Percentiles rank a stretch among this genome's conserved stretches.
Evolutionary conservation across 352 stramenopile genomes (phyloP).

Genomic region (Phytophthora crassamura): DNA sequence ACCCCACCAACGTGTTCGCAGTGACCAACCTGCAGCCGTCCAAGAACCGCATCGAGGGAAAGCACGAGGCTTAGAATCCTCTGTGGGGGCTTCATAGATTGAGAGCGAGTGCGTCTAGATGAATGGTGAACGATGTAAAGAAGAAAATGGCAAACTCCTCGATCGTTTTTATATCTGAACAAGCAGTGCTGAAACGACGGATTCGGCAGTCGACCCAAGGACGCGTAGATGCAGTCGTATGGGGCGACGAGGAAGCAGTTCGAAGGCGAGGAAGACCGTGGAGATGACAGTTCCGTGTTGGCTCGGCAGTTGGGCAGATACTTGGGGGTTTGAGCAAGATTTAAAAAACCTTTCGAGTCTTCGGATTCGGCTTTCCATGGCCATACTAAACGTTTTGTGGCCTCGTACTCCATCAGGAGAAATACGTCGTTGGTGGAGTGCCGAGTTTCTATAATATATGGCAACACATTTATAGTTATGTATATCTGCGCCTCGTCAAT

Average conservation of each 20-base stretch:
- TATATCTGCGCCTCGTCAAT: no score
- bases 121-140: slow-evolving; percentile 20
- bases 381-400: no score
- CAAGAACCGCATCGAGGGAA: slow-evolving; percentile 13
- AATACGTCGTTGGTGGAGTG: no score
- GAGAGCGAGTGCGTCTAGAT: slow-evolving; percentile 3
- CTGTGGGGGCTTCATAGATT: slow-evolving; percentile 12
- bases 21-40: slow-evolving; percentile 75
- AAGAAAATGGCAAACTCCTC: slow-evolving; percentile 17
- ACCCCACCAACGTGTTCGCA: slow-evolving; percentile 94
- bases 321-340: no score
- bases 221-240: background rate
- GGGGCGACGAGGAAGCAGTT: slow-evolving; percentile 26
- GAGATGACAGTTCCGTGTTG: slow-evolving; percentile 8
- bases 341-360: no score
- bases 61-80: slow-evolving; percentile 17
- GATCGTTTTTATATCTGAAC: slow-evolving; percentile 17
- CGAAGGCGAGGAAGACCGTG: slow-evolving; percentile 7
- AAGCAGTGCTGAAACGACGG: slow-evolving; percentile 24
- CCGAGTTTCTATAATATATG: no score
- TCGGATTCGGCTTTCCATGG: no score
- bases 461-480: no score
- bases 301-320: slow-evolving; percentile 27
- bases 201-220: background rate
- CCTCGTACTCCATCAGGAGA: no score